Evolutionary conservation across 2,329 filamentous ascomycete species (phyloP).

Genomic region (Amesomyces nigricolor): DNA sequence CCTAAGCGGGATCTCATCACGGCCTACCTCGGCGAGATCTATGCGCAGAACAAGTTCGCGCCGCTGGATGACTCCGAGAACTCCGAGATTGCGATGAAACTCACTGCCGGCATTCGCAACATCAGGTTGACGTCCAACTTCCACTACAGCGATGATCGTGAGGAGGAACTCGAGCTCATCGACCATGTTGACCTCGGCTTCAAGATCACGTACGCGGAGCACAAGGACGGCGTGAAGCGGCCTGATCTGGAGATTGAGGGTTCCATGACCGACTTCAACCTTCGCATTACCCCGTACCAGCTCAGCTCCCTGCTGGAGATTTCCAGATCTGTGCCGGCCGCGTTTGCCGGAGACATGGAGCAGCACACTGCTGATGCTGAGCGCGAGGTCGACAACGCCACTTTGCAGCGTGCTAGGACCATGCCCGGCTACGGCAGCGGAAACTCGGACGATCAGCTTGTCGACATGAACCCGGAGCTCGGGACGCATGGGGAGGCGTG

Average conservation of each 20-base stretch:
- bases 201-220: slow-evolving; percentile 85
- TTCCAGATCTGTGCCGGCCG: slow-evolving; percentile 78
- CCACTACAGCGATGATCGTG: slow-evolving; percentile 64
- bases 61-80: slow-evolving; percentile 72
- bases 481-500: slow-evolving; percentile 65
- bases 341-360: slow-evolving; percentile 71
- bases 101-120: slow-evolving; percentile 86
- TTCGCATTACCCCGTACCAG: slow-evolving; percentile 84
- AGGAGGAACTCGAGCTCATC: slow-evolving; percentile 91
- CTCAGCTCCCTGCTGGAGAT: slow-evolving; percentile 84
- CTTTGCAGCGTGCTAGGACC: slow-evolving; percentile 44
- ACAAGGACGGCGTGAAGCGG: slow-evolving; percentile 67
- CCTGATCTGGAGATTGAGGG: slow-evolving; percentile 91
- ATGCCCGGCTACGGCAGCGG: slow-evolving; percentile 35
- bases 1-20: slow-evolving; percentile 77
- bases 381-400: slow-evolving; percentile 61
- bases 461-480: slow-evolving; percentile 64
- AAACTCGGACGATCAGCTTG: slow-evolving; percentile 37
- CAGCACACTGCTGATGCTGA: slow-evolving; percentile 68
- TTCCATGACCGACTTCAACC: slow-evolving; percentile 86
- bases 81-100: slow-evolving; percentile 75
- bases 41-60: slow-evolving; percentile 88
- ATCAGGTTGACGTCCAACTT: slow-evolving; percentile 87
- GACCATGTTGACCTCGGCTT: slow-evolving; percentile 95
- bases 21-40: slow-evolving; percentile 94